Base-by-base conservation (phyloP, 208 protist species). In the Trypanosoma melophagium region DNA sequence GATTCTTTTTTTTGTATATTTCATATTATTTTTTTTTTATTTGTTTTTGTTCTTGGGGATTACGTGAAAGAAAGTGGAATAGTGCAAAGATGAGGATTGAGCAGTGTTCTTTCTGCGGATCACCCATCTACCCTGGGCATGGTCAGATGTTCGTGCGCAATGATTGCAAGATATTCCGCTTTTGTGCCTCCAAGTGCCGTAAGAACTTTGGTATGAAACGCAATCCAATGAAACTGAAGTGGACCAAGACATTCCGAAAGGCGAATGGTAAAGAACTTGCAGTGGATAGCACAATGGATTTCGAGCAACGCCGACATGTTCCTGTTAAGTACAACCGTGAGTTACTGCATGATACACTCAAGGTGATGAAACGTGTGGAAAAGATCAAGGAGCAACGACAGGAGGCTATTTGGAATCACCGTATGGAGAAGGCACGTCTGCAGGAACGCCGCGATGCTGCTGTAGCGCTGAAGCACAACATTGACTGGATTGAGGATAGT, bases 321-420 rank as follows among this genome's bases (percentile, higher is more conserved):
- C 98, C 98, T 17, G 86, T 99, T 16, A 98, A 98, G 86, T 99
- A 99, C 85, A 98, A 99, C 85, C 92, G 99, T 51, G 97, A 99
- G 66, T 81, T 99, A 28, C 86, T 99, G 64, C 65, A 79, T 50
- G 88, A 86, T 64, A 99, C 98, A 1, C 74, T 98, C 22, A 88
- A 95, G 74, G 97, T 98, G 8, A 99, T 99, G 94, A 98, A 98
- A 80, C 87, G 91, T 28, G 90, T 99, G n/a, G 80, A 98, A 63
- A 86, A 97, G 75, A 98, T 99, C 72, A 97, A 97, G 73, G 73
- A 96, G 77, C 69, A 81, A 38, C 93, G 98, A 42, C 92, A 99
- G 87, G 73, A 86, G 61, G 83, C 86, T 13, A 92, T 98, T 71
- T 99, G 98, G 86, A 86, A 97, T 44, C 86, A 89, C 14, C 92